Percentiles rank a stretch among this genome's conserved stretches.
phyloP scores from a whole-genome alignment of 1,284 basidiomycete genomes.

The Leccinum pseudoinsigne region DNA sequence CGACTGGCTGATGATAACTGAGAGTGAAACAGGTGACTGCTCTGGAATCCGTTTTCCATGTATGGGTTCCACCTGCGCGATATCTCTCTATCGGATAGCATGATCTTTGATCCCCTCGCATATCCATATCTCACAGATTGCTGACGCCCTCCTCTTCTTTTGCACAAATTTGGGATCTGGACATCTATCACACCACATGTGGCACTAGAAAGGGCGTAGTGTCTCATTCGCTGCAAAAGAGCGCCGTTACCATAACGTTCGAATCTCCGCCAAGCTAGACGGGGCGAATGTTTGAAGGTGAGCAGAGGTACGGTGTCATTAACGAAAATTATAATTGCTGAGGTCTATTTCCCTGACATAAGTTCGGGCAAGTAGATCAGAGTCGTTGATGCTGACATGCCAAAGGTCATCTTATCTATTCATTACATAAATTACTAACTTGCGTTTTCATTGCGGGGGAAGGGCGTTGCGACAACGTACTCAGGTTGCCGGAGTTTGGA shows the following conservation, averaged over 20 bases:
- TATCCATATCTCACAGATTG: neutral
- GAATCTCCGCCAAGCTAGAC: neutral
- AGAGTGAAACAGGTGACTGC: neutral
- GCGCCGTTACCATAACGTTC: neutral
- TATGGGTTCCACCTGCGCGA: neutral
- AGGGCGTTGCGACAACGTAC: neutral
- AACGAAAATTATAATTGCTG: neutral
- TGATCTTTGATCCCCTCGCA: neutral
- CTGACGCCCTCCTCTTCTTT: neutral
- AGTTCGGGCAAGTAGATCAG: neutral
- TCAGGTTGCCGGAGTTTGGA: neutral
- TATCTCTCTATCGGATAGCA: neutral
- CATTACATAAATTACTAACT: constrained; percentile 8
- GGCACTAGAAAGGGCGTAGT: neutral
- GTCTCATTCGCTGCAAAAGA: neutral
- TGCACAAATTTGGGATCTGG: neutral
- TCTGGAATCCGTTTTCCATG: neutral
- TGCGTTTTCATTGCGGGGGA: neutral
- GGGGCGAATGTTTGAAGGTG: neutral
- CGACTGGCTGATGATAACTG: neutral
- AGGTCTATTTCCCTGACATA: neutral
- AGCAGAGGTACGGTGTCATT: neutral
- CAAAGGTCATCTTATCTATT: neutral
- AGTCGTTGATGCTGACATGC: neutral
- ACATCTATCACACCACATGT: neutral